Evolutionary conservation across 2,329 filamentous ascomycete genomes (phyloP).

Genomic region (Colletotrichum godetiae): DNA sequence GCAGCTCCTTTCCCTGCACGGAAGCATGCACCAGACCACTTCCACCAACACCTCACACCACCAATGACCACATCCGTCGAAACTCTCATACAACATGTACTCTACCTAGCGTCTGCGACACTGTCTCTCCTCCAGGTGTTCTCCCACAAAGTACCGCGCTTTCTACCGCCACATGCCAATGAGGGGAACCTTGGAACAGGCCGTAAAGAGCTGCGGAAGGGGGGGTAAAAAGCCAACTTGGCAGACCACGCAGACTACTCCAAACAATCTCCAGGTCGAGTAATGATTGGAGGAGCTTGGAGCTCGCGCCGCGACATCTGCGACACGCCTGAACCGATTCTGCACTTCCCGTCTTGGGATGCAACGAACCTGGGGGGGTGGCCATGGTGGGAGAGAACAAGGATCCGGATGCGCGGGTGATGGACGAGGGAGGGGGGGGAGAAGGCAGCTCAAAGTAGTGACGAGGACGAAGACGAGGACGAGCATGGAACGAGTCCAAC

Average conservation of each 20-base stretch:
- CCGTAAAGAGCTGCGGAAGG: conserved; percentile 1
- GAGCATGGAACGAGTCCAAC: neutral
- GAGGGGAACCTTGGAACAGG: neutral
- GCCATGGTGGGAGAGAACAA: conserved; percentile 10
- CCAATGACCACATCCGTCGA: neutral
- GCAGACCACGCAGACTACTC: conserved; percentile 4
- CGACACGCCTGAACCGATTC: conserved; percentile 34
- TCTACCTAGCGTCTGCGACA: conserved; percentile 9
- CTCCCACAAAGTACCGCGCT: conserved; percentile 6
- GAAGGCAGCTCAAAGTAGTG: conserved; percentile 9
- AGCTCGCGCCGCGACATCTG: conserved; percentile 31
- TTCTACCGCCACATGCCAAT: conserved; percentile 14
- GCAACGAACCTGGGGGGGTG: conserved; percentile 4
- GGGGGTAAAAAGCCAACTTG: conserved; percentile 22
- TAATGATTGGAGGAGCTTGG: conserved; percentile 33
- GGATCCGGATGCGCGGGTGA: conserved; percentile 29
- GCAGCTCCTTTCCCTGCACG: conserved; percentile 28
- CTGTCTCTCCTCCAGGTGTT: conserved; percentile 4
- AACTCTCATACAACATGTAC: neutral
- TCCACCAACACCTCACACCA: conserved; percentile 27
- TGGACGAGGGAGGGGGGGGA: neutral
- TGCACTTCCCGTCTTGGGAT: conserved; percentile 22
- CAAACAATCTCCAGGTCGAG: neutral
- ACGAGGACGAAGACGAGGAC: conserved; percentile 8
- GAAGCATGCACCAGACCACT: conserved; percentile 29